phyloP scores from a whole-genome alignment of 1,284 basidiomycete genomes.

The Trichosporon sp. region DNA sequence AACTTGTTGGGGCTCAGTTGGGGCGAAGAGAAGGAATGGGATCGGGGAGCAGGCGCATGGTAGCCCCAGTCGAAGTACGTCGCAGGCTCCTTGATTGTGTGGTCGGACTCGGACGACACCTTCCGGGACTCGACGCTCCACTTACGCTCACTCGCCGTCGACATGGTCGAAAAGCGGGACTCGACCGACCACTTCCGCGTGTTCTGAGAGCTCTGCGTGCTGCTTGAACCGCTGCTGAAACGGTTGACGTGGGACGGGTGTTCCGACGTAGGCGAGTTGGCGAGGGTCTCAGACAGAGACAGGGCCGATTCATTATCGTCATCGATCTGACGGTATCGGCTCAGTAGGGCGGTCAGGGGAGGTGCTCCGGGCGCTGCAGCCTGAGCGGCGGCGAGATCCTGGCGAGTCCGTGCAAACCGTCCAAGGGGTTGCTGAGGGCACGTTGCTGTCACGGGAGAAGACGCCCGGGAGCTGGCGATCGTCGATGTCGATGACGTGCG shows the following conservation, averaged over 20 bases:
- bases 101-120: constrained; percentile 18
- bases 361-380: constrained; percentile 15
- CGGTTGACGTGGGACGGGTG: neutral
- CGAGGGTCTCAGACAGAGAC: constrained; percentile 14
- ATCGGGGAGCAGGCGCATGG: constrained; percentile 17
- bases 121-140: constrained; percentile 3
- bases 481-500: constrained; percentile 12
- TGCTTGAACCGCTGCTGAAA: neutral
- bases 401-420: constrained; percentile 35
- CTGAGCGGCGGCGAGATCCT: constrained; percentile 23
- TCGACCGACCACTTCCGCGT: constrained; percentile 16
- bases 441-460: constrained; percentile 12
- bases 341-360: constrained; percentile 21
- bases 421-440: constrained; percentile 21
- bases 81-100: constrained; percentile 17
- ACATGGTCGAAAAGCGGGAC: constrained; percentile 2
- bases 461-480: constrained; percentile 10
- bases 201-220: constrained; percentile 1
- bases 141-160: constrained; percentile 6
- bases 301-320: constrained; percentile 14
- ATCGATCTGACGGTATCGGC: constrained; percentile 22
- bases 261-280: constrained; percentile 17
- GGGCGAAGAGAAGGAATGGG: constrained; percentile 19
- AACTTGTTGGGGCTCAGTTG: constrained; percentile 4
- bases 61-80: constrained; percentile 20